phyloP scores from a whole-genome alignment of 2,329 filamentous ascomycete genomes.

The Ascochyta viciae-villosae region DNA sequence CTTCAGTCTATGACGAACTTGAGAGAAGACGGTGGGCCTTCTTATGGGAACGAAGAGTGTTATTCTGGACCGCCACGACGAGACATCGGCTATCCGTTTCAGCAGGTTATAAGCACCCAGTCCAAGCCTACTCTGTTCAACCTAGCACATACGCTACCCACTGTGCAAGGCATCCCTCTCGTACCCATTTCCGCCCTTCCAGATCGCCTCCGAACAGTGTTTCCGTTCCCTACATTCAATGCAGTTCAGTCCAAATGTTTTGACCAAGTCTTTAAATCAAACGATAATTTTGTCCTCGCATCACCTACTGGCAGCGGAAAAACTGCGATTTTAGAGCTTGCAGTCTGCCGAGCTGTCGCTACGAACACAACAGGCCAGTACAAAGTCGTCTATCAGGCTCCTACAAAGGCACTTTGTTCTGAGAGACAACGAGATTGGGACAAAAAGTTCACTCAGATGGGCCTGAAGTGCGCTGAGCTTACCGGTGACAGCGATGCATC shows the following conservation, averaged over 20 bases:
- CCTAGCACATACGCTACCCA: constrained; percentile 32
- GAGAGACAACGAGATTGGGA: constrained; percentile 81
- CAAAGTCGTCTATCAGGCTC: constrained; percentile 86
- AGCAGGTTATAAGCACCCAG: neutral
- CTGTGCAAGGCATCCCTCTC: constrained; percentile 66
- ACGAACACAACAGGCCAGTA: constrained; percentile 65
- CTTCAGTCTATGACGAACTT: neutral
- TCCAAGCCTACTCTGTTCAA: neutral
- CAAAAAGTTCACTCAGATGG: constrained; percentile 72
- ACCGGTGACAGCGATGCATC: constrained; percentile 79
- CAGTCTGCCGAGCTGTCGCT: constrained; percentile 75
- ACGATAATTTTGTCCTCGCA: constrained; percentile 80
- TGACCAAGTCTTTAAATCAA: constrained; percentile 66
- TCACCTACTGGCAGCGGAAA: constrained; percentile 88
- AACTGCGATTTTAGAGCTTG: constrained; percentile 80
- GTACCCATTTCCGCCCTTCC: constrained; percentile 68
- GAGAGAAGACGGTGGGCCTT: neutral
- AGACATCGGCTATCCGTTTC: neutral
- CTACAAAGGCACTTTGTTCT: constrained; percentile 81
- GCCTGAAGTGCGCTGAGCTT: constrained; percentile 75
- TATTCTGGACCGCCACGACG: neutral
- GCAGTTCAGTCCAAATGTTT: constrained; percentile 85
- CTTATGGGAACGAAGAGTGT: neutral
- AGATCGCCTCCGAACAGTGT: constrained; percentile 72
- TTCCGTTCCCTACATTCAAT: constrained; percentile 79